phyloP scores from a whole-genome alignment of 1,284 basidiomycete genomes.

The Marasmius oreades region DNA sequence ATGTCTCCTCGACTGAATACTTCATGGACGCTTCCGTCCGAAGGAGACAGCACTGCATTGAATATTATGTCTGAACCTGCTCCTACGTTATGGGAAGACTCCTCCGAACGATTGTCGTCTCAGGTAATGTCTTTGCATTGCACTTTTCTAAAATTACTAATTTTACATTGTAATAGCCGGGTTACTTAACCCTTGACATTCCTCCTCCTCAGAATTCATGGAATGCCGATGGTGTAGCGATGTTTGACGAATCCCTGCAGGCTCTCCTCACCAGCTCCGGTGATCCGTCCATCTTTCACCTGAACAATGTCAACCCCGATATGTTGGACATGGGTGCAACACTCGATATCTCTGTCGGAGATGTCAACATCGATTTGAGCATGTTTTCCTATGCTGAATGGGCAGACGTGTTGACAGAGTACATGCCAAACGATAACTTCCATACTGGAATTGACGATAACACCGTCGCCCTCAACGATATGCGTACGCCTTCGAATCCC shows the following conservation, averaged over 20 bases:
- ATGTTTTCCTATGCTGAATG: slow-evolving; percentile 23
- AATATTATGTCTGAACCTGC: background rate
- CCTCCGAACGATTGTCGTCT: background rate
- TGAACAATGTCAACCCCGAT: slow-evolving; percentile 27
- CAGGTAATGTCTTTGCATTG: background rate
- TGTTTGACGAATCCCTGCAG: slow-evolving; percentile 18
- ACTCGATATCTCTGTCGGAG: slow-evolving; percentile 30
- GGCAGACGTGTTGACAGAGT: slow-evolving; percentile 62
- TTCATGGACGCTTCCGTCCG: too few relatives aligned
- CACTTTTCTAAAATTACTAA: background rate
- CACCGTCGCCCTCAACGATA: background rate
- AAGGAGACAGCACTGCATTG: background rate
- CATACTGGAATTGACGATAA: slow-evolving; percentile 2
- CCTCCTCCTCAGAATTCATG: background rate
- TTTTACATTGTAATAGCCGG: background rate
- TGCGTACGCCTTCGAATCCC: slow-evolving; percentile 23
- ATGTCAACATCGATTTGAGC: slow-evolving; percentile 21
- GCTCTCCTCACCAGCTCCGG: slow-evolving; percentile 21
- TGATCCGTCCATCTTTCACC: slow-evolving; percentile 29
- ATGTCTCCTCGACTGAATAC: too few relatives aligned
- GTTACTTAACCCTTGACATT: background rate
- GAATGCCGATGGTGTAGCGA: background rate
- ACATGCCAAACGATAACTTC: slow-evolving; percentile 13
- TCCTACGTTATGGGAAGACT: background rate
- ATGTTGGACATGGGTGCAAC: slow-evolving; percentile 29